These are phyloP conservation scores for Starmera stellimalicola DNA, from an alignment of 1,139 yeast genomes.

Conservation along the genomic window DNA sequence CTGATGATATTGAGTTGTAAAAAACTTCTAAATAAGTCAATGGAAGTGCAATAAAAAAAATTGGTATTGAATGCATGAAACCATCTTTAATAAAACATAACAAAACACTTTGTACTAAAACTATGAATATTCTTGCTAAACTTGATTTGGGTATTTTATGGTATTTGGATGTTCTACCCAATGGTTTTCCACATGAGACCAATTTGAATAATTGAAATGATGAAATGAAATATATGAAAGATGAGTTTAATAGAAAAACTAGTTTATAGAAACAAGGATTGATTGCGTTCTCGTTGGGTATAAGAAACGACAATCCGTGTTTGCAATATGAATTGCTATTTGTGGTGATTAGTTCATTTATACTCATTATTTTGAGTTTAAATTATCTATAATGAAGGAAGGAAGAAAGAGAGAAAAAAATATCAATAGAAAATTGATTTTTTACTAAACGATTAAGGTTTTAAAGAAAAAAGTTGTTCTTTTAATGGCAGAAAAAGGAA, in stretches of 20 bases:
- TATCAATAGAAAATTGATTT: too few species aligned
- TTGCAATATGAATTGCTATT: conserved; percentile 4
- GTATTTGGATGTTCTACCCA: conserved; percentile 19
- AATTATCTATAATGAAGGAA: too few species aligned
- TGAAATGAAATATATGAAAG: conserved; percentile 22
- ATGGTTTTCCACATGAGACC: conserved; percentile 7
- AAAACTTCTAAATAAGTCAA: conserved; percentile 21
- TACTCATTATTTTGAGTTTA: too few species aligned
- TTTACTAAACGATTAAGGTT: too few species aligned
- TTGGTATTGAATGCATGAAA: conserved; percentile 17
- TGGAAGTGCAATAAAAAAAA: conserved; percentile 22
- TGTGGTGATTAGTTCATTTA: too few species aligned
- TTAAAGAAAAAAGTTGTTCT: too few species aligned
- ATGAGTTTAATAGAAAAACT: conserved; percentile 17
- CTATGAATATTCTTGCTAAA: conserved; percentile 22
- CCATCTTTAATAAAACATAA: conserved; percentile 10
- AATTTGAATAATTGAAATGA: conserved; percentile 20
- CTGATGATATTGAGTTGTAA: conserved; percentile 23
- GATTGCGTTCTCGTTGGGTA: conserved; percentile 36
- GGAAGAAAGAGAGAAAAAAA: too few species aligned
- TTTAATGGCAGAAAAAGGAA: too few species aligned
- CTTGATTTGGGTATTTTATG: conserved; percentile 27
- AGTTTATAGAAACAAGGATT: conserved; percentile 45
- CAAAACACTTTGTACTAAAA: conserved; percentile 23
- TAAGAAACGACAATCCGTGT: conserved; percentile 6